Evolutionary conservation across 176 grass and related monocot species (phyloP).

Genomic region (Aegilops umbellulata): DNA sequence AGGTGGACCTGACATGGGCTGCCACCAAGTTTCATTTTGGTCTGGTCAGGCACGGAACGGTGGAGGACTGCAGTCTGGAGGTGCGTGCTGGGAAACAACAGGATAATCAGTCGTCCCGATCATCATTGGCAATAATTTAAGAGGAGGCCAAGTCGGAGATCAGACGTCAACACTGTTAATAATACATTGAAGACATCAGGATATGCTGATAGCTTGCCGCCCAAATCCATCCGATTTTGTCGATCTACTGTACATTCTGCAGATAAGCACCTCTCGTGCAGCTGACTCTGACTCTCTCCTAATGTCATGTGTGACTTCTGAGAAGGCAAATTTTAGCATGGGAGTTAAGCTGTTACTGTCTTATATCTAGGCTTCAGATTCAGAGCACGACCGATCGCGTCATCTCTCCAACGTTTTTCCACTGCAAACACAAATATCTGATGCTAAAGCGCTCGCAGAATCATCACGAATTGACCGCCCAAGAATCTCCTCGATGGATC

Average conservation of each 20-base stretch:
- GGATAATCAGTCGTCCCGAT: not conserved
- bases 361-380: not conserved
- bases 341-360: not conserved
- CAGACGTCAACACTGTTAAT: not conserved
- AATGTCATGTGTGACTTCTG: too few species aligned
- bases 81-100: not conserved
- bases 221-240: conserved; percentile 22
- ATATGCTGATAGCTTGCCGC: conserved; percentile 38
- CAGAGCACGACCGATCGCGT: not conserved
- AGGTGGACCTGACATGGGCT: not conserved
- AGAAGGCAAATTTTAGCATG: not conserved
- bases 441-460: conserved; percentile 24
- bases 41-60: not conserved
- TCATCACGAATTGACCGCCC: conserved; percentile 27
- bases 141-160: not conserved
- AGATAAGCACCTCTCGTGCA: not conserved
- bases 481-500: conserved; percentile 8
- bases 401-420: not conserved
- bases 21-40: not conserved
- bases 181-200: not conserved
- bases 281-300: too few species aligned
- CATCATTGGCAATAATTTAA: conserved; percentile 15
- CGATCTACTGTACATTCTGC: not conserved
- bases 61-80: not conserved
- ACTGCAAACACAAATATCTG: not conserved